Base-by-base conservation (phyloP, 768 basidiomycete species). In the Boletus eberwhitei region DNA sequence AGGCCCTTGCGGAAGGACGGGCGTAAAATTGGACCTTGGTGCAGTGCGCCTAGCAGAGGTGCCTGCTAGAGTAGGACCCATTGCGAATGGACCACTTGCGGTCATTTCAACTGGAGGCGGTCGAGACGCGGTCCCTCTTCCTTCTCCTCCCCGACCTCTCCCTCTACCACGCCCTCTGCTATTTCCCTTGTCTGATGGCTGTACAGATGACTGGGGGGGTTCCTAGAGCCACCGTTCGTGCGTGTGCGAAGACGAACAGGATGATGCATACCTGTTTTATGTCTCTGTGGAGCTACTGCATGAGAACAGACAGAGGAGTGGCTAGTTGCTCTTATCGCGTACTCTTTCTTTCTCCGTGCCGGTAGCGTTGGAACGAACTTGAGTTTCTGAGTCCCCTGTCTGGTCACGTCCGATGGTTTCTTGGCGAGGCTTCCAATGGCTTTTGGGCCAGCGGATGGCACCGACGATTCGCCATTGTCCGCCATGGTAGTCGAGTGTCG, bases 41-140 rank as follows among this genome's bases (percentile, higher is more conserved):
- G 76, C 71, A 34, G 78, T 70, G 48, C 82, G 79, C 14, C 76
- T 75, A 54, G 73, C 65, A 42, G 76, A 79, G 48, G 75, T 77
- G 31, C 87, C 86, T 9, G 80, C 80, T 60, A 88, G 76, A 22
- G 87, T 78, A 34, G 90, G 90, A 21, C 90, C 90, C 84, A 93
- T 85, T 19, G 90, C 88, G 62, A 93, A 93, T 14, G 90, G 90
- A 4, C 90, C 90, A 63, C 88, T 90, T 1, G 90, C 90, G 17
- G 82, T 86, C 90, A 93, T 90, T 72, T 88, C 85, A 8, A 74
- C 74, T 2, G 79, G 71, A 44, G 85, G 73, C 0, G 79, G 79
- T 26, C 72, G 65, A 16, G 75, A 81, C 59, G 71, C 63, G 0
- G 71, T 61, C 4, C 74, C 80, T 40, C 79, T 81, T 34, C 79